phyloP scores from a whole-genome alignment of 2,329 filamentous ascomycete genomes.

The Escovopsis sp. region DNA sequence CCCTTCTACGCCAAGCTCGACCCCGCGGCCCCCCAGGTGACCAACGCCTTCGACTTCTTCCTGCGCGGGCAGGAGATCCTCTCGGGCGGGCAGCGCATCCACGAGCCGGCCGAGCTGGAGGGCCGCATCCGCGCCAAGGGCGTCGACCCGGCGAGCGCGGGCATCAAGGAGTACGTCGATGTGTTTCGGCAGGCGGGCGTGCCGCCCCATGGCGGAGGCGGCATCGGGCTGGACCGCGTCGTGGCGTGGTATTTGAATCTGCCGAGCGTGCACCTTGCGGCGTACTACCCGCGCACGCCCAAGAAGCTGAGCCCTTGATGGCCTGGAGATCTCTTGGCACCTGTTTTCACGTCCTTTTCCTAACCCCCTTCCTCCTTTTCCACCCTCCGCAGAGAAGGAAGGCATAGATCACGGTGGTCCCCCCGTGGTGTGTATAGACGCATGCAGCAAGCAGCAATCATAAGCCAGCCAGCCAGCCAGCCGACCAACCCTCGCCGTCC shows the following conservation, averaged over 20 bases:
- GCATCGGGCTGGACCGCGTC: constrained; percentile 43
- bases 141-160: constrained; percentile 55
- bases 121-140: constrained; percentile 64
- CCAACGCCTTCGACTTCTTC: constrained; percentile 67
- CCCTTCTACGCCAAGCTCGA: constrained; percentile 87
- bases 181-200: constrained; percentile 68
- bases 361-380: no score
- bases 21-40: constrained; percentile 48
- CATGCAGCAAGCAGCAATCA: no score
- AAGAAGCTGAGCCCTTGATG: constrained; percentile 39
- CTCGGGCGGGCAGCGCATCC: constrained; percentile 82
- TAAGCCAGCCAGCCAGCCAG: not conserved
- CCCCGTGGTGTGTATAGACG: no score
- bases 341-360: no score
- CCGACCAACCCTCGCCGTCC: not conserved
- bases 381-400: no score
- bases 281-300: constrained; percentile 43
- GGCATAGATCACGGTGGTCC: no score
- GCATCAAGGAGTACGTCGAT: constrained; percentile 84
- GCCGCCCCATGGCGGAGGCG: constrained; percentile 49
- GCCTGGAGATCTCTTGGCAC: not conserved
- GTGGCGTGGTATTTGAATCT: constrained; percentile 49
- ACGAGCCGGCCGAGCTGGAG: constrained; percentile 61
- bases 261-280: constrained; percentile 42
- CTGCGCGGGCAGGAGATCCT: constrained; percentile 87